Conservation (phyloP, 176 grass and related monocot genomes). For the Aegilops umbellulata region DNA sequence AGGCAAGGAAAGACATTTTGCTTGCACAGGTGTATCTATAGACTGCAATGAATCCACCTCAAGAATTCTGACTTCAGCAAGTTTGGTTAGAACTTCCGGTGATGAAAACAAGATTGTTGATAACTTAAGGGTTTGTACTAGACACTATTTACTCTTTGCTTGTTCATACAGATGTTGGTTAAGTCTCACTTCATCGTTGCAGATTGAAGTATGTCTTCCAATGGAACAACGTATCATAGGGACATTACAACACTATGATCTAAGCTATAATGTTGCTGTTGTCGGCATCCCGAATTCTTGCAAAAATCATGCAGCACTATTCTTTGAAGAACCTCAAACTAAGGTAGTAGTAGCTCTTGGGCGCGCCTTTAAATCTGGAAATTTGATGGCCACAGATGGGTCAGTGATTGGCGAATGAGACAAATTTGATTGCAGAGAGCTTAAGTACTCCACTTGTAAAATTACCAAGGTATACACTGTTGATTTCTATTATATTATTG, state of each 20-base stretch:
- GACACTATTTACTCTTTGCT: not conserved
- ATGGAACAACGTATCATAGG: too few relatives aligned
- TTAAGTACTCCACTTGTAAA: not conserved
- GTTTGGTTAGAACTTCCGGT: slow-evolving; percentile 7
- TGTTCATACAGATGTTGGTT: not conserved
- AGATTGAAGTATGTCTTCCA: not conserved
- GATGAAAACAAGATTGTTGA: not conserved
- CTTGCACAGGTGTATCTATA: not conserved
- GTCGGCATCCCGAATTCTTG: not conserved
- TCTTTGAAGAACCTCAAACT: not conserved
- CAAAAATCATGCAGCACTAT: not conserved
- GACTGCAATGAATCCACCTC: not conserved
- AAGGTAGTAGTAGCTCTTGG: not conserved
- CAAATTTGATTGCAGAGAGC: not conserved
- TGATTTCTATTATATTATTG: not conserved
- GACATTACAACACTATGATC: not conserved
- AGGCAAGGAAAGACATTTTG: not conserved
- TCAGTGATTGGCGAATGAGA: not conserved
- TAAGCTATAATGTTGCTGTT: not conserved
- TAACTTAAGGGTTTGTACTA: not conserved
- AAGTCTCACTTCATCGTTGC: not conserved
- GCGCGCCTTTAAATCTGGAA: not conserved
- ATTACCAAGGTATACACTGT: not conserved
- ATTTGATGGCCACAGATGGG: not conserved
- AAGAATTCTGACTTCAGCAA: slow-evolving; percentile 4